phyloP scores from a whole-genome alignment of 306 rosid species.

The Begonia fuchsioides region DNA sequence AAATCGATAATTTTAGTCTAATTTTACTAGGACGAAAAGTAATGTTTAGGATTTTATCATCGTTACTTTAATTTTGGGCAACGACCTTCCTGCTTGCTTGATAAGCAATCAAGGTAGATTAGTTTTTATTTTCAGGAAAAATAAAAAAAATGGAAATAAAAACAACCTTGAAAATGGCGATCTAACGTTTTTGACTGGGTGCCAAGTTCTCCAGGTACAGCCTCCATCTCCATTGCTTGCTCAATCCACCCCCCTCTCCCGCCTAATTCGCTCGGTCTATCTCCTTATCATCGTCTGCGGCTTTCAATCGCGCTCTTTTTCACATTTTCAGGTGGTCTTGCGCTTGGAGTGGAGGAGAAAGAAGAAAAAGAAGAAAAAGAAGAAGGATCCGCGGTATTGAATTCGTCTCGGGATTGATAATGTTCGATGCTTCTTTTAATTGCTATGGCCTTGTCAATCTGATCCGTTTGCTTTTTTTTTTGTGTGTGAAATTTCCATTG shows the following conservation, averaged over 20 bases:
- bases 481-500: slow-evolving; percentile 5
- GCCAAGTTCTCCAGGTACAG: slow-evolving; percentile 11
- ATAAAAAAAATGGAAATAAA: too few species aligned
- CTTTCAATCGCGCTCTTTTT: slow-evolving; percentile 9
- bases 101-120: too few species aligned
- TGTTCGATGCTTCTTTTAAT: slow-evolving; percentile 1
- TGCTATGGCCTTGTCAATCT: background rate
- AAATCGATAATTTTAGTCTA: too few species aligned
- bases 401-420: slow-evolving; percentile 1
- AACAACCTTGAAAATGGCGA: too few species aligned
- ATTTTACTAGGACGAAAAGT: too few species aligned
- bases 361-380: background rate
- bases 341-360: slow-evolving; percentile 6
- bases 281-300: slow-evolving; percentile 15
- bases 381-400: slow-evolving; percentile 10
- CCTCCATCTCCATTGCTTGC: slow-evolving; percentile 14
- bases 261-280: slow-evolving; percentile 36
- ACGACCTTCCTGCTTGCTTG: too few species aligned
- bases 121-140: too few species aligned
- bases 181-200: slow-evolving; percentile 30
- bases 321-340: slow-evolving; percentile 11
- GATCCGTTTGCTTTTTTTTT: too few species aligned
- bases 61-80: too few species aligned
- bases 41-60: too few species aligned
- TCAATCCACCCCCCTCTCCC: slow-evolving; percentile 45